Evolutionary conservation across 1,284 basidiomycete genomes (phyloP).

Genomic region (Vanrija sp.): DNA sequence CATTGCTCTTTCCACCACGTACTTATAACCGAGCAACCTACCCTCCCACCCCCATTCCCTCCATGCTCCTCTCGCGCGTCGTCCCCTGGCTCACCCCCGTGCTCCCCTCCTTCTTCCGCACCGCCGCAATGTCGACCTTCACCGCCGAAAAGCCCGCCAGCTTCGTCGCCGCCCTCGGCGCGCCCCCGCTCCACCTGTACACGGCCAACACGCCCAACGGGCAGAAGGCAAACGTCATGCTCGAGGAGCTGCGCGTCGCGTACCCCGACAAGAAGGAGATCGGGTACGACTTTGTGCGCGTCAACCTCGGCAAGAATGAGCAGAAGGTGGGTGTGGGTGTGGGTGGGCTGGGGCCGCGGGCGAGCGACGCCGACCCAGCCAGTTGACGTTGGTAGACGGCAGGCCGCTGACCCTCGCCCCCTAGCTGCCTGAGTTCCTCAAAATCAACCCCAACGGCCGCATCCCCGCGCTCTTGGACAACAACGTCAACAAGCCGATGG

Average conservation of each 20-base stretch:
- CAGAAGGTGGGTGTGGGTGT: slow-evolving; percentile 47
- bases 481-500: slow-evolving; percentile 37
- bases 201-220: slow-evolving; percentile 63
- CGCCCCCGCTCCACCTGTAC: slow-evolving; percentile 57
- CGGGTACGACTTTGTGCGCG: slow-evolving; percentile 57
- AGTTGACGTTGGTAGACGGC: too few relatives aligned
- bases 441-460: slow-evolving; percentile 63
- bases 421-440: slow-evolving; percentile 58
- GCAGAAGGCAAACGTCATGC: slow-evolving; percentile 57
- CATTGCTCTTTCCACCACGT: too few relatives aligned
- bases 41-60: too few relatives aligned
- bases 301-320: slow-evolving; percentile 37
- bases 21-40: too few relatives aligned
- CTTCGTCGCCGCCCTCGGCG: slow-evolving; percentile 1
- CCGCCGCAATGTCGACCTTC: too few relatives aligned
- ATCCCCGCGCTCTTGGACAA: slow-evolving; percentile 55
- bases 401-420: too few relatives aligned
- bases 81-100: too few relatives aligned
- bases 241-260: slow-evolving; percentile 64
- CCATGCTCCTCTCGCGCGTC: too few relatives aligned
- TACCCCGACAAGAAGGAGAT: slow-evolving; percentile 53
- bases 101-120: too few relatives aligned
- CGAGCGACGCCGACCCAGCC: not conserved
- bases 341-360: not conserved
- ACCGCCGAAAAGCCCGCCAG: not conserved